Conservation (phyloP, 148 eudicot species). For the Spergularia bocconei region DNA sequence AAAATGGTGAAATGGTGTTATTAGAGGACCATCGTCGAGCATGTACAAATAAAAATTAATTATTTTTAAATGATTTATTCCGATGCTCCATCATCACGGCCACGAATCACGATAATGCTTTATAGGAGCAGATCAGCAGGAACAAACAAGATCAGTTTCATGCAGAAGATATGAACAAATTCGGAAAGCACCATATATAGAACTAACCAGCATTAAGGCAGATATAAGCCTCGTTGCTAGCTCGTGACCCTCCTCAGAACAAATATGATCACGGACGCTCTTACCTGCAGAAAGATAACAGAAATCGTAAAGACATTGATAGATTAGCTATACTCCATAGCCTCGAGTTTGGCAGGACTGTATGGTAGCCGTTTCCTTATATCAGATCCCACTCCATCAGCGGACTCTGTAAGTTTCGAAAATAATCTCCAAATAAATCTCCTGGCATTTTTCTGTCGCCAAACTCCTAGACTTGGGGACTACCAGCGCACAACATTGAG, state of each 20-base stretch:
- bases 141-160: not conserved
- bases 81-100: too few species aligned
- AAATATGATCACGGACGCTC: conserved; percentile 86
- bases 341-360: conserved; percentile 80
- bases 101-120: conserved; percentile 96
- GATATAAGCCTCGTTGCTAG: conserved; percentile 90
- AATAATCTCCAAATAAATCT: conserved; percentile 67
- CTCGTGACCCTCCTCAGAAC: conserved; percentile 87
- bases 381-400: conserved; percentile 53
- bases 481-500: conserved; percentile 70
- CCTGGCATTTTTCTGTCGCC: conserved; percentile 68
- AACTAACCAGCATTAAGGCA: conserved; percentile 83
- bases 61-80: too few species aligned
- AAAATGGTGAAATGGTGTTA: too few species aligned
- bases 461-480: conserved; percentile 58
- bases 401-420: conserved; percentile 55
- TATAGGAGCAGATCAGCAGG: conserved; percentile 13
- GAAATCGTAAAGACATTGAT: not conserved
- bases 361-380: conserved; percentile 92
- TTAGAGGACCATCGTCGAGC: too few species aligned
- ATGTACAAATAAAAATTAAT: too few species aligned
- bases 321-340: conserved; percentile 62
- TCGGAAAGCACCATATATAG: not conserved
- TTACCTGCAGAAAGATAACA: conserved; percentile 47
- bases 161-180: not conserved